Conservation (phyloP, 2,329 filamentous ascomycete genomes). For the Venturia effusa region DNA sequence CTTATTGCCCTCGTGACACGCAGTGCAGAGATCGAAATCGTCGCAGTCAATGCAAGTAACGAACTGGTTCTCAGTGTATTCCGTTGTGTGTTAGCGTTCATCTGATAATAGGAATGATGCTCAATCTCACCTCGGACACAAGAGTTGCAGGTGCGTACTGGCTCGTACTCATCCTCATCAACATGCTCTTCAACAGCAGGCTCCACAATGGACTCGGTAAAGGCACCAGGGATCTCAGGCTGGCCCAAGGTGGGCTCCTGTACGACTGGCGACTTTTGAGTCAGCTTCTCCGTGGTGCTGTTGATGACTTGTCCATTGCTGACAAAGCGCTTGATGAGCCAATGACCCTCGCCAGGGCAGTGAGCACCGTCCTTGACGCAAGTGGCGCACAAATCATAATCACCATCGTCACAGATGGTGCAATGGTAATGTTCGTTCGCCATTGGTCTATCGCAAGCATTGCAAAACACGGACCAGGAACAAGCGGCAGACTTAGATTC, state of each 20-base stretch:
- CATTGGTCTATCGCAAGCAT: slow-evolving; percentile 71
- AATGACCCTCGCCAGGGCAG: slow-evolving; percentile 72
- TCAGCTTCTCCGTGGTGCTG: slow-evolving; percentile 74
- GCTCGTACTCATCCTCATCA: slow-evolving; percentile 20
- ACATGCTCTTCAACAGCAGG: slow-evolving; percentile 23
- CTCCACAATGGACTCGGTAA: slow-evolving; percentile 29
- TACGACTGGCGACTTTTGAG: slow-evolving; percentile 31
- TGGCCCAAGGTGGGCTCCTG: slow-evolving; percentile 14
- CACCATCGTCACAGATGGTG: slow-evolving; percentile 81
- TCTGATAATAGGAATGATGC: background rate
- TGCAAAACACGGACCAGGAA: slow-evolving; percentile 83
- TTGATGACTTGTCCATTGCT: slow-evolving; percentile 67
- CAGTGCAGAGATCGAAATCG: slow-evolving; percentile 85
- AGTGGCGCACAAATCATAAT: slow-evolving; percentile 80
- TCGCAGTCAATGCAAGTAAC: slow-evolving; percentile 76
- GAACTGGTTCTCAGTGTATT: slow-evolving; percentile 67
- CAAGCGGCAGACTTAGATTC: background rate
- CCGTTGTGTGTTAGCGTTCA: slow-evolving; percentile 25
- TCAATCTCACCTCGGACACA: slow-evolving; percentile 47
- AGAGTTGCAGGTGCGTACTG: slow-evolving; percentile 60
- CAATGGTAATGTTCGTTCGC: slow-evolving; percentile 86
- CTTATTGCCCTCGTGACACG: slow-evolving; percentile 62
- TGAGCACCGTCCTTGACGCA: slow-evolving; percentile 68
- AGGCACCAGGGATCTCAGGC: slow-evolving; percentile 33
- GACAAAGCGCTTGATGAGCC: slow-evolving; percentile 86